Percentiles rank a stretch among this genome's conserved stretches.
Conservation (phyloP, 108 stramenopile genomes). For the Skeletonema menzelii region DNA sequence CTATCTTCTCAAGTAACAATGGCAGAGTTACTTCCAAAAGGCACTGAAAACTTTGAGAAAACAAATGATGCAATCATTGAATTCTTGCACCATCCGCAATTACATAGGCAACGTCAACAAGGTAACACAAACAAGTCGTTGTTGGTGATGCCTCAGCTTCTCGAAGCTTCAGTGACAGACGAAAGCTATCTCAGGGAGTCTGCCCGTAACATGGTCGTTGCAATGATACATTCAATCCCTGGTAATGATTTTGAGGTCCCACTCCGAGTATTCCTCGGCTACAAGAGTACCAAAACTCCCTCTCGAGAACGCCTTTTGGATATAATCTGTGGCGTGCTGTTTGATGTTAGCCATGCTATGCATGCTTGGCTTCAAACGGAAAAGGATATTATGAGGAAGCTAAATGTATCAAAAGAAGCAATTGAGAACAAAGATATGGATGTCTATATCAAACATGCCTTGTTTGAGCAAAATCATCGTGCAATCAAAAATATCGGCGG, state of each 20-base stretch:
- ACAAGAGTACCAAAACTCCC: slow-evolving; percentile 40
- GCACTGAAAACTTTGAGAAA: slow-evolving; percentile 4
- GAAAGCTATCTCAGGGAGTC: slow-evolving; percentile 28
- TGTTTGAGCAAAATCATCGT: slow-evolving; percentile 4
- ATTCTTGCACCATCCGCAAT: slow-evolving; percentile 10
- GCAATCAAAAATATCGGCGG: slow-evolving; percentile 4
- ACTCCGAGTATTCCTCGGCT: slow-evolving; percentile 48
- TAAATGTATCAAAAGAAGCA: neutral
- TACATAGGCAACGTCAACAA: slow-evolving; percentile 24
- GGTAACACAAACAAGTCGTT: slow-evolving; percentile 3
- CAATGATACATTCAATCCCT: slow-evolving; percentile 24
- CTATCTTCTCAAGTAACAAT: neutral
- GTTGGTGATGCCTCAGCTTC: slow-evolving; percentile 31
- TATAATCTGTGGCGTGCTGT: slow-evolving; percentile 41
- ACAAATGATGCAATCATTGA: slow-evolving; percentile 18
- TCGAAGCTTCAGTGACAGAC: slow-evolving; percentile 37
- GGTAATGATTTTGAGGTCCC: slow-evolving; percentile 13
- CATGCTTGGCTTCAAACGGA: slow-evolving; percentile 55
- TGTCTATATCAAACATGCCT: neutral
- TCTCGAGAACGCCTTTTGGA: slow-evolving; percentile 27
- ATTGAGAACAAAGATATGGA: neutral
- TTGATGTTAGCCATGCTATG: slow-evolving; percentile 64
- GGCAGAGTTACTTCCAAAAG: neutral
- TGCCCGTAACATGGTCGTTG: slow-evolving; percentile 18
- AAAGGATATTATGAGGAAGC: slow-evolving; percentile 19